These are phyloP conservation scores for Pseudopyricularia cyperi DNA, from an alignment of 2,329 filamentous ascomycete genomes.

Conservation along the genomic window DNA sequence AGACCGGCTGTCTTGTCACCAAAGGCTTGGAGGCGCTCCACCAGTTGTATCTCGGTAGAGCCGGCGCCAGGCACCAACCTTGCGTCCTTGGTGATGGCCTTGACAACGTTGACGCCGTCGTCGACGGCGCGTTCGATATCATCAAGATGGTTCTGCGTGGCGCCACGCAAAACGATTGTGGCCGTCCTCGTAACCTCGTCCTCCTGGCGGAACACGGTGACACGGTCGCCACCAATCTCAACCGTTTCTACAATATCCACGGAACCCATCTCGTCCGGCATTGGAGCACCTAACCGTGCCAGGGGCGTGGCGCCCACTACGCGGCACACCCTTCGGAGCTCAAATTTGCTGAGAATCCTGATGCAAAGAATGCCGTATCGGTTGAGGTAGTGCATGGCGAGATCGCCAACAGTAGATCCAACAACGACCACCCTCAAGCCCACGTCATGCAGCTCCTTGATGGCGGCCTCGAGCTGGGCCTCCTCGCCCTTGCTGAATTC, in stretches of 20 bases:
- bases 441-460: constrained; percentile 94
- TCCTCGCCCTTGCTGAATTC: constrained; percentile 98
- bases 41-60: constrained; percentile 85
- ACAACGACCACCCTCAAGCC: constrained; percentile 86
- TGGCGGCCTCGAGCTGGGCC: constrained; percentile 71
- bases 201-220: constrained; percentile 97
- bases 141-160: constrained; percentile 95
- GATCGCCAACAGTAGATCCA: constrained; percentile 85
- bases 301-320: constrained; percentile 96
- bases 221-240: constrained; percentile 94
- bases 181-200: constrained; percentile 84
- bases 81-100: constrained; percentile 90
- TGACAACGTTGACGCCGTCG: constrained; percentile 96
- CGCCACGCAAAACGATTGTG: constrained; percentile 85
- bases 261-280: constrained; percentile 98
- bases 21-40: constrained; percentile 80
- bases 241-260: constrained; percentile 93
- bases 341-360: constrained; percentile 96
- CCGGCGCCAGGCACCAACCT: constrained; percentile 88
- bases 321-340: constrained; percentile 85
- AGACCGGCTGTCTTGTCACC: constrained; percentile 89
- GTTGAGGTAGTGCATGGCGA: constrained; percentile 96
- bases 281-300: constrained; percentile 86
- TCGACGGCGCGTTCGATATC: constrained; percentile 95
- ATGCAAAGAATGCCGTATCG: constrained; percentile 91